Evolutionary conservation across 148 eudicot genomes (phyloP).

Genomic region (Heliamphora exappendiculata): DNA sequence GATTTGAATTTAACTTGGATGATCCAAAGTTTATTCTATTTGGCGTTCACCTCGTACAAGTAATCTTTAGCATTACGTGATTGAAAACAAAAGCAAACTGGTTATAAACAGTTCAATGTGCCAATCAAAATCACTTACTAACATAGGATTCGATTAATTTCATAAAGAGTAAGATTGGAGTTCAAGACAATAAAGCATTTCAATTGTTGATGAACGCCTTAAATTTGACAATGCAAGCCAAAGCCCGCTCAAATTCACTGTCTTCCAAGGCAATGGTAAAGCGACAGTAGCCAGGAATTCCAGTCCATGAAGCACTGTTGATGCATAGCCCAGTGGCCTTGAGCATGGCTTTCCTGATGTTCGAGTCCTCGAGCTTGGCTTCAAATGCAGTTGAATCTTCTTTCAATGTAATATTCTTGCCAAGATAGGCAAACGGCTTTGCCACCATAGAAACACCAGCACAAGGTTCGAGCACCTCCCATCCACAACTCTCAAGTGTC

Average conservation of each 20-base stretch:
- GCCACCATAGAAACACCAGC: constrained; percentile 88
- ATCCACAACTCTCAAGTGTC: constrained; percentile 79
- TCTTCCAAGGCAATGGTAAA: constrained; percentile 82
- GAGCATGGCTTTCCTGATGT: constrained; percentile 66
- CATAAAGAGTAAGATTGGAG: background rate
- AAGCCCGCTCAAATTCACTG: constrained; percentile 60
- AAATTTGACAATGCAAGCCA: constrained; percentile 56
- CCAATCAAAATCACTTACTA: too few relatives aligned
- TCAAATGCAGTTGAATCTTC: constrained; percentile 27
- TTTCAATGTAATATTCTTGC: constrained; percentile 47
- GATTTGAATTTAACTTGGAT: too few relatives aligned
- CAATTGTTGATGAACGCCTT: constrained; percentile 27
- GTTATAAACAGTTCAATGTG: too few relatives aligned
- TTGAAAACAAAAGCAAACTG: too few relatives aligned
- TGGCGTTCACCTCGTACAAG: too few relatives aligned
- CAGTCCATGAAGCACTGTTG: constrained; percentile 82
- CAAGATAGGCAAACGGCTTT: constrained; percentile 61
- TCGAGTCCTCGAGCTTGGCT: constrained; percentile 54
- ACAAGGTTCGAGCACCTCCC: constrained; percentile 75
- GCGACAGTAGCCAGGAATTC: constrained; percentile 82
- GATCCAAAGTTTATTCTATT: too few relatives aligned
- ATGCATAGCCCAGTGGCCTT: constrained; percentile 72
- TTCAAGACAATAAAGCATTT: background rate
- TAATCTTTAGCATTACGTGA: too few relatives aligned
- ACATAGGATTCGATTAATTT: too few relatives aligned